Evolutionary conservation across 2,329 filamentous ascomycete genomes (phyloP).

Genomic region (Cercospora sesami): DNA sequence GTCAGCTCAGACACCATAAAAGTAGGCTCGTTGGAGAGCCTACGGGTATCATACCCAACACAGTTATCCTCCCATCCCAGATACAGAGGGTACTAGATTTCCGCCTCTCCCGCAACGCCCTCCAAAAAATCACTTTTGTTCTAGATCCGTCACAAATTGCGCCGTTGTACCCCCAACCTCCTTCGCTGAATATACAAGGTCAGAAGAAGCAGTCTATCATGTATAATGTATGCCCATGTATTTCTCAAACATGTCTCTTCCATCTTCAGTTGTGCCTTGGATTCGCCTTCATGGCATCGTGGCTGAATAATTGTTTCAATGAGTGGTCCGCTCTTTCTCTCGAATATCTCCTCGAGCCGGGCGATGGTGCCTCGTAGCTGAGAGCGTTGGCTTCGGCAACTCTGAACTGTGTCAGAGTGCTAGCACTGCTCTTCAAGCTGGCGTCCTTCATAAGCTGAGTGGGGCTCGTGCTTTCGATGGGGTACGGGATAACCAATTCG

Average conservation of each 20-base stretch:
- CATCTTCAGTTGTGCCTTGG: conserved; percentile 19
- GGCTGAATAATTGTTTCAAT: conserved; percentile 39
- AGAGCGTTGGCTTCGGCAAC: conserved; percentile 34
- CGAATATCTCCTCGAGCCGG: neutral
- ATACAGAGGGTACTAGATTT: conserved; percentile 22
- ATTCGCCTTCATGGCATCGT: conserved; percentile 38
- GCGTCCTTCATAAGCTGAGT: conserved; percentile 29
- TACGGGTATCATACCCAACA: neutral
- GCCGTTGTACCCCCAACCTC: neutral
- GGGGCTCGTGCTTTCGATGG: conserved; percentile 28
- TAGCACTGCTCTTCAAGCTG: conserved; percentile 38
- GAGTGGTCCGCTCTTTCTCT: conserved; percentile 28
- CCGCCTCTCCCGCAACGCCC: conserved; percentile 15
- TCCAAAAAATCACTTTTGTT: neutral
- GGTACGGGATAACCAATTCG: conserved; percentile 48
- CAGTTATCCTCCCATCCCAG: neutral
- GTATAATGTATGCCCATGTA: neutral
- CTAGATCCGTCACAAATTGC: neutral
- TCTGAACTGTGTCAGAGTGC: conserved; percentile 36
- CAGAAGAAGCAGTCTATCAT: conserved; percentile 4
- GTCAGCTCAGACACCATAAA: neutral
- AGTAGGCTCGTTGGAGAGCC: neutral
- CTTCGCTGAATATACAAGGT: conserved; percentile 9
- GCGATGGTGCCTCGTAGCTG: conserved; percentile 26
- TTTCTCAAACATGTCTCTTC: neutral